phyloP scores from a whole-genome alignment of 2,329 filamentous ascomycete species.

The Paramyrothecium sp. region DNA sequence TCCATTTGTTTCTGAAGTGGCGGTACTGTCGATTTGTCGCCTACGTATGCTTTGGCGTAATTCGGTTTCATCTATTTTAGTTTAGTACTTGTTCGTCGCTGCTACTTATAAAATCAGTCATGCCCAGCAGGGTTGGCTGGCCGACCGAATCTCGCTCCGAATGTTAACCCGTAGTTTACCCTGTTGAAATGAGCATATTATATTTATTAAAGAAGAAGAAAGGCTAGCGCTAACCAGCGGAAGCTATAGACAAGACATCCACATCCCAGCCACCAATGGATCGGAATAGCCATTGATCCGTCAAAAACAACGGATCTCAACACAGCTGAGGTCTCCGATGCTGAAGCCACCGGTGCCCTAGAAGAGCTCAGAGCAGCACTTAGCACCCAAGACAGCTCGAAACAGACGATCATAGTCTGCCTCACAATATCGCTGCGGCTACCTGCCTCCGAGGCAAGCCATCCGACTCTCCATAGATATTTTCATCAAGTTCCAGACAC shows the following conservation, averaged over 20 bases:
- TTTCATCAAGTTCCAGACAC: neutral
- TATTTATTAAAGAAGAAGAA: no score
- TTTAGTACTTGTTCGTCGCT: neutral
- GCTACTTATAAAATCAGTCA: neutral
- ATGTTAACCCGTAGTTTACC: neutral
- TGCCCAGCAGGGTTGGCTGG: neutral
- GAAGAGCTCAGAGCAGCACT: neutral
- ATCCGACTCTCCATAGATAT: neutral
- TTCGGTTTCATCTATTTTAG: neutral
- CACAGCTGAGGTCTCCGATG: neutral
- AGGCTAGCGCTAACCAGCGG: no score
- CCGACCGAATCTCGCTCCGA: neutral
- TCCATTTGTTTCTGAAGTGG: conserved; percentile 1
- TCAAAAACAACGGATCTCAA: no score
- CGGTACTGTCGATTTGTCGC: neutral
- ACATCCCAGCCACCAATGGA: no score
- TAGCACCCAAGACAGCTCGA: neutral
- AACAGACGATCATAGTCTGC: neutral
- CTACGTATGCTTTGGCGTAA: neutral
- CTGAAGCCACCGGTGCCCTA: neutral
- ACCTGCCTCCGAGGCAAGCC: neutral
- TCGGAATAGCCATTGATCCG: no score
- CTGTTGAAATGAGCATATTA: no score
- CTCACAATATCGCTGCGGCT: neutral
- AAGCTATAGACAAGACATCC: no score